Percentiles rank a stretch among this genome's conserved stretches.
Conservation (phyloP, 768 basidiomycete genomes). For the Pholiota microspora region DNA sequence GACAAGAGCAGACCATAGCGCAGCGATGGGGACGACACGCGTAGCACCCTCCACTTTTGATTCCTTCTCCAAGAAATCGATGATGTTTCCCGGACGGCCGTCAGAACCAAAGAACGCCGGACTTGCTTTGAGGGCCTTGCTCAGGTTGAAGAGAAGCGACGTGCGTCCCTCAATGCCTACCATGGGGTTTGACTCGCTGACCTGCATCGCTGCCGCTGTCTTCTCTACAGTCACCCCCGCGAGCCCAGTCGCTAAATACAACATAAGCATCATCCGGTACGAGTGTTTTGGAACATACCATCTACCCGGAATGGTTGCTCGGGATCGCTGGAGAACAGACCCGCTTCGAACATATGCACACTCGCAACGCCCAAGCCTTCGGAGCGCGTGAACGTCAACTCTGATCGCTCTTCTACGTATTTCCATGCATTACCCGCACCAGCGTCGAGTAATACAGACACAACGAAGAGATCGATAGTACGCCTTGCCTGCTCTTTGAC, state of each 20-base stretch:
- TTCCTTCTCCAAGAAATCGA: conserved; percentile 69
- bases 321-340: conserved; percentile 72
- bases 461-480: conserved; percentile 84
- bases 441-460: conserved; percentile 92
- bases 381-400: conserved; percentile 56
- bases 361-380: conserved; percentile 90
- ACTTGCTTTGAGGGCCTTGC: conserved; percentile 62
- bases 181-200: conserved; percentile 76
- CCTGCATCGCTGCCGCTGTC: conserved; percentile 76
- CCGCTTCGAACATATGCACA: conserved; percentile 82
- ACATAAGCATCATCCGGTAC: neutral
- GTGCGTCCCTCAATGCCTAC: conserved; percentile 88
- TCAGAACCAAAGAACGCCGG: conserved; percentile 70
- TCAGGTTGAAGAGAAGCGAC: conserved; percentile 70
- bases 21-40: conserved; percentile 62
- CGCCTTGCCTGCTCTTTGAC: conserved; percentile 64
- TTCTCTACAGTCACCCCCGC: conserved; percentile 56
- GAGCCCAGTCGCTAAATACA: conserved; percentile 62
- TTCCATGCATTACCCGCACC: conserved; percentile 86
- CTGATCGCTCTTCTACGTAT: conserved; percentile 62
- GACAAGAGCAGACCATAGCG: conserved; percentile 81
- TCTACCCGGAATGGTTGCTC: conserved; percentile 73
- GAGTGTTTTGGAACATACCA: conserved; percentile 45
- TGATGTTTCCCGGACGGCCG: conserved; percentile 78
- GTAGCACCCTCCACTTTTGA: conserved; percentile 41